Percentiles rank a stretch among this genome's conserved stretches.
Conservation (phyloP, 331 rosid species). For the Telfairia occidentalis region DNA sequence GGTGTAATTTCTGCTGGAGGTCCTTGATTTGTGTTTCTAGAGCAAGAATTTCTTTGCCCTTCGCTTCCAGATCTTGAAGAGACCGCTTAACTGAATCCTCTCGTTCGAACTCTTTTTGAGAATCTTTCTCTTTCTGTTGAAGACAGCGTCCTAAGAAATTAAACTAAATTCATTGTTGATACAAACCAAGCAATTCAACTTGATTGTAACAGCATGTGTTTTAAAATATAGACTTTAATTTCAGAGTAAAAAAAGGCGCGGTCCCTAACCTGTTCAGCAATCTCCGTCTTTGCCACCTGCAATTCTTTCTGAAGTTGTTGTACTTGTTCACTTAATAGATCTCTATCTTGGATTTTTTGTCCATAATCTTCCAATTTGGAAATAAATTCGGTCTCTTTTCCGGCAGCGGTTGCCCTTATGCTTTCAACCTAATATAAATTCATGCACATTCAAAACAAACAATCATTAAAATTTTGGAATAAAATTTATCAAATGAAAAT, state of each 20-base stretch:
- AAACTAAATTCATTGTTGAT: background rate
- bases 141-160: conserved; percentile 9
- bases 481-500: background rate
- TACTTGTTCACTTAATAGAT: conserved; percentile 46
- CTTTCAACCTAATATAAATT: conserved; percentile 45
- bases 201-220: conserved; percentile 5
- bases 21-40: conserved; percentile 55
- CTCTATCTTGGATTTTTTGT: conserved; percentile 33
- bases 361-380: conserved; percentile 56
- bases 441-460: conserved; percentile 16
- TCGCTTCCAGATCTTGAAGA: conserved; percentile 56
- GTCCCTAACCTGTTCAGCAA: conserved; percentile 43
- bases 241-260: background rate
- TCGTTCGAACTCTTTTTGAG: conserved; percentile 40
- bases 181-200: background rate
- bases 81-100: conserved; percentile 49
- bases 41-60: conserved; percentile 44
- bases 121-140: conserved; percentile 50
- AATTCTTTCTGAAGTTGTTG: conserved; percentile 56
- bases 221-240: background rate
- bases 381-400: conserved; percentile 46
- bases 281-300: conserved; percentile 36
- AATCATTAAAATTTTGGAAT: background rate
- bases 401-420: conserved; percentile 39
- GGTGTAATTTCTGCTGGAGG: conserved; percentile 57